These are phyloP conservation scores for Chaetomidium leptoderma DNA, from an alignment of 495 filamentous ascomycete species.

Conservation along the genomic window DNA sequence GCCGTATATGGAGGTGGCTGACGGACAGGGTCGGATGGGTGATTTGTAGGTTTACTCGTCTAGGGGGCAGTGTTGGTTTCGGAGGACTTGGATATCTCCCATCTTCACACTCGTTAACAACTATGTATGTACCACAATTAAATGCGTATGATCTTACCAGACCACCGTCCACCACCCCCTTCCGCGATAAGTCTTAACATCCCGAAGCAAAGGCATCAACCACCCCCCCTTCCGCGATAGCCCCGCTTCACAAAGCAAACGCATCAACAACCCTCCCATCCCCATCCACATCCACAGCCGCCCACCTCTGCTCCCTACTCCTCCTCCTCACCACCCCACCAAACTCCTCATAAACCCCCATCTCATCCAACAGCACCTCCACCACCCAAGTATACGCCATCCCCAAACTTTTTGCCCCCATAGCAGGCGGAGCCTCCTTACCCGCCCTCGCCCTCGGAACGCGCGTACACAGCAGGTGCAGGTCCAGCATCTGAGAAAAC, in stretches of 20 bases:
- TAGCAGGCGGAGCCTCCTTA: constrained; percentile 19
- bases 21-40: neutral
- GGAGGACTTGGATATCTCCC: neutral
- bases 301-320: constrained; percentile 44
- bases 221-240: neutral
- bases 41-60: constrained; percentile 19
- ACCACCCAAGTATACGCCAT: constrained; percentile 33
- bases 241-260: constrained; percentile 13
- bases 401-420: constrained; percentile 1
- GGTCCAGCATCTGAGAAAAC: constrained; percentile 41
- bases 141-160: too few relatives aligned
- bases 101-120: constrained; percentile 6
- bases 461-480: constrained; percentile 42
- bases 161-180: too few relatives aligned
- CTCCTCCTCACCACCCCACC: constrained; percentile 18
- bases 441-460: constrained; percentile 31
- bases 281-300: constrained; percentile 33
- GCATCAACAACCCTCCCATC: constrained; percentile 32
- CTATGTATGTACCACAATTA: too few relatives aligned
- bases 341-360: constrained; percentile 31
- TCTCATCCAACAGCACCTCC: constrained; percentile 44
- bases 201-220: neutral
- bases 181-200: too few relatives aligned
- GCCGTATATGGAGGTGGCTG: constrained; percentile 22
- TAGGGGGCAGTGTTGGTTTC: neutral